A percentile compares a stretch with the other conserved stretches of the same genome.
Evolutionary conservation across 1,139 yeast species (phyloP).

Genomic region (Protomyces lactucae-debilis): DNA sequence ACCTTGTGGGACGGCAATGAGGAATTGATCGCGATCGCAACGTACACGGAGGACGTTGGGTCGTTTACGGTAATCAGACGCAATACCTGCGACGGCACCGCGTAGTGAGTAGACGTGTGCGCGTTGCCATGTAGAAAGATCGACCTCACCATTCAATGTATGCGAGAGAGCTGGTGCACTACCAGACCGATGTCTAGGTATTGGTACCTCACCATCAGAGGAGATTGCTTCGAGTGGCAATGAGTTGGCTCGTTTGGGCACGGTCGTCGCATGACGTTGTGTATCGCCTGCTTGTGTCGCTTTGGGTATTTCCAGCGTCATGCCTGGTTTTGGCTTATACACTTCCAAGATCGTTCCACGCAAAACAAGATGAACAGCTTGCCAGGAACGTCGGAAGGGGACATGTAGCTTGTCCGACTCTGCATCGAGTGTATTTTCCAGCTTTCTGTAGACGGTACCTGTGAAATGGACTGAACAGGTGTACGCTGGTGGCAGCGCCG

Average conservation of each 20-base stretch:
- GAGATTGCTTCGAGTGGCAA: background rate
- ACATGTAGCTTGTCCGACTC: background rate
- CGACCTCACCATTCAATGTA: background rate
- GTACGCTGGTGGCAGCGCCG: constrained; percentile 6
- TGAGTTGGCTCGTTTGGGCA: background rate
- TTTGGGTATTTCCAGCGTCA: background rate
- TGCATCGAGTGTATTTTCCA: constrained; percentile 12
- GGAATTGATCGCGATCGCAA: constrained; percentile 62
- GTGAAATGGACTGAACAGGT: constrained; percentile 13
- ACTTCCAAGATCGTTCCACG: constrained; percentile 17
- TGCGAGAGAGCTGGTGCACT: background rate
- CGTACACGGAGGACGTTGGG: constrained; percentile 57
- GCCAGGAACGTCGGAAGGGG: constrained; percentile 17
- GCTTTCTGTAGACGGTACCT: constrained; percentile 6
- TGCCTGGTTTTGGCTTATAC: background rate
- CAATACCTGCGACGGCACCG: constrained; percentile 47
- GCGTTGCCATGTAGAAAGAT: background rate
- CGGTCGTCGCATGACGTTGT: background rate
- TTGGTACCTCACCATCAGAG: background rate
- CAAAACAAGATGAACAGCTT: background rate
- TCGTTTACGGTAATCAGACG: constrained; percentile 61
- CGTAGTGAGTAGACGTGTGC: constrained; percentile 6
- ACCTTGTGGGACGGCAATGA: constrained; percentile 50
- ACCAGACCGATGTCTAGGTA: background rate
- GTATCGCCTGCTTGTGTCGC: background rate